phyloP scores from a whole-genome alignment of 1,284 basidiomycete genomes.

The Pseudozyma thailandica region DNA sequence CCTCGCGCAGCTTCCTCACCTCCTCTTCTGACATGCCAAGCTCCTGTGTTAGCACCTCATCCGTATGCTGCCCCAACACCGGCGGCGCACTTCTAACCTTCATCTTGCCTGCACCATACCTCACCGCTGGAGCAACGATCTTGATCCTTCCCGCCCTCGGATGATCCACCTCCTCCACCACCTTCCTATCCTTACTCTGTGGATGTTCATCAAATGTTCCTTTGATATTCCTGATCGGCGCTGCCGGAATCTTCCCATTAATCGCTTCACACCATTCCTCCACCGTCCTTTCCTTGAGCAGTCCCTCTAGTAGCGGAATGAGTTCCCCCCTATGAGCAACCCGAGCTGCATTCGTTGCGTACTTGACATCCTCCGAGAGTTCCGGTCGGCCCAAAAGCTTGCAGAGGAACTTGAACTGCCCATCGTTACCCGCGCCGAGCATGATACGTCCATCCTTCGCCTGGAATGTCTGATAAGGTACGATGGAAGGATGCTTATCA shows the following conservation, averaged over 20 bases:
- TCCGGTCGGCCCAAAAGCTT: conserved; percentile 33
- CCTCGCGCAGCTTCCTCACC: conserved; percentile 72
- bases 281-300: conserved; percentile 52
- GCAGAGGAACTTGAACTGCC: conserved; percentile 74
- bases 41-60: conserved; percentile 71
- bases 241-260: conserved; percentile 56
- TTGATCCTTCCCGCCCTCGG: conserved; percentile 84
- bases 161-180: conserved; percentile 74
- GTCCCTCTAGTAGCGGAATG: conserved; percentile 77
- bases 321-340: conserved; percentile 81
- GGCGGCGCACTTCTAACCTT: conserved; percentile 56
- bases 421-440: conserved; percentile 90
- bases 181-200: conserved; percentile 78
- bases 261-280: conserved; percentile 56
- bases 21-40: conserved; percentile 75
- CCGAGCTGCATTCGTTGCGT: conserved; percentile 74
- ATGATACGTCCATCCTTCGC: conserved; percentile 49
- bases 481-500: conserved; percentile 78
- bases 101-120: conserved; percentile 82
- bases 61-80: conserved; percentile 69
- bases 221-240: conserved; percentile 83
- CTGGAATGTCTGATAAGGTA: conserved; percentile 57
- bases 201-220: conserved; percentile 88
- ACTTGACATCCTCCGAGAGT: conserved; percentile 30
- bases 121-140: conserved; percentile 84